Evolutionary conservation across 2,329 filamentous ascomycete genomes (phyloP).

Genomic region (Coniella lustricola): DNA sequence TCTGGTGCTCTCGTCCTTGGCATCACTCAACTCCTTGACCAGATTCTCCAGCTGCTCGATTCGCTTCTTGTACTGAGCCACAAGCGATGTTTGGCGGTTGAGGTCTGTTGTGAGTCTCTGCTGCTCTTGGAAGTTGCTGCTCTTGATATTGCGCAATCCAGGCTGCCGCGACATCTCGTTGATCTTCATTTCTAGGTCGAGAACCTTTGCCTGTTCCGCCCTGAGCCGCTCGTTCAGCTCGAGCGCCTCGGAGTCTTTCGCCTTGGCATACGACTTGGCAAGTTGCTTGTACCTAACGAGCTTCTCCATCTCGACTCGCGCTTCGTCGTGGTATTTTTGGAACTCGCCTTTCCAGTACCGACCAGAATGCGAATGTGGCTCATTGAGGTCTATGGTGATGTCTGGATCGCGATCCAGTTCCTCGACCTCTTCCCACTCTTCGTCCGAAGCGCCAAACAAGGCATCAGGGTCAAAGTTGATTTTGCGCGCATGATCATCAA

Average conservation of each 20-base stretch:
- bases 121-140: constrained; percentile 34
- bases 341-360: constrained; percentile 77
- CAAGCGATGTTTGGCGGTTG: constrained; percentile 49
- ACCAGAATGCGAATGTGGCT: constrained; percentile 68
- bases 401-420: constrained; percentile 47
- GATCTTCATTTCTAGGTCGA: constrained; percentile 56
- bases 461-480: constrained; percentile 35
- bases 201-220: constrained; percentile 60
- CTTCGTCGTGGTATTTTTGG: constrained; percentile 64
- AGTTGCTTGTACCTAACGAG: constrained; percentile 73
- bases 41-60: constrained; percentile 52
- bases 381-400: constrained; percentile 62
- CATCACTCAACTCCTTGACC: constrained; percentile 34
- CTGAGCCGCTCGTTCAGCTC: constrained; percentile 59
- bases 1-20: constrained; percentile 23
- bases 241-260: constrained; percentile 66
- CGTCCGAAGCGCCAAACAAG: constrained; percentile 24
- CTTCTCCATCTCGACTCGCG: constrained; percentile 67
- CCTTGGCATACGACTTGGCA: constrained; percentile 70
- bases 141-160: constrained; percentile 29
- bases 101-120: constrained; percentile 46
- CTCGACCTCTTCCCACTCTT: constrained; percentile 48
- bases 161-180: constrained; percentile 55
- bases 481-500: constrained; percentile 43
- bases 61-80: constrained; percentile 50